Conservation (phyloP, 306 rosid genomes). For the Spatholobus suberectus region DNA sequence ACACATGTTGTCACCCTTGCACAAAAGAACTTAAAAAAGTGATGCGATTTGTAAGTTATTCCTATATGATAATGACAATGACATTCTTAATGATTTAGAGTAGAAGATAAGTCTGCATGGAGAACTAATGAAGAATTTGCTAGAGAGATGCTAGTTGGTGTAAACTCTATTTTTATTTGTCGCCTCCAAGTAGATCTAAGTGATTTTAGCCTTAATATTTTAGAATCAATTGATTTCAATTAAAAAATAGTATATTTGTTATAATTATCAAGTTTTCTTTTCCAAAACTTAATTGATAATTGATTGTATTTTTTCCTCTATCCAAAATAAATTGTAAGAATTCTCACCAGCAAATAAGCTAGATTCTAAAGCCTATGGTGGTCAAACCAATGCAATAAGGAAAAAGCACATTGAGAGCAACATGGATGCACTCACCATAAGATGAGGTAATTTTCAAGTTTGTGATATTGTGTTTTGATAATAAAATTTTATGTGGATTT, state of each 20-base stretch:
- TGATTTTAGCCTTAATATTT: background rate
- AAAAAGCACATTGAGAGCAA: conserved; percentile 56
- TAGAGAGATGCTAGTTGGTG: conserved; percentile 92
- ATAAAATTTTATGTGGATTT: conserved; percentile 3
- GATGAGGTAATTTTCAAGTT: conserved; percentile 57
- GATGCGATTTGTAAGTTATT: background rate
- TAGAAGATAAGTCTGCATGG: conserved; percentile 82
- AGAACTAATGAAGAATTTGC: conserved; percentile 87
- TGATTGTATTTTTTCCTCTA: background rate
- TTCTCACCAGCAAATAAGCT: conserved; percentile 83
- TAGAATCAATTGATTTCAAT: conserved; percentile 12
- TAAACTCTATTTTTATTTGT: conserved; percentile 69
- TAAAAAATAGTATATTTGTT: background rate
- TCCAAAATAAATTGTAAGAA: conserved; percentile 54
- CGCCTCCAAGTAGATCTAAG: conserved; percentile 62
- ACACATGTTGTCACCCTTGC: background rate
- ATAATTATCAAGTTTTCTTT: background rate
- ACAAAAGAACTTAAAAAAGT: background rate
- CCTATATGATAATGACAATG: background rate
- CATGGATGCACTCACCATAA: conserved; percentile 63
- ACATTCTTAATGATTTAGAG: conserved; percentile 44
- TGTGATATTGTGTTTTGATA: background rate
- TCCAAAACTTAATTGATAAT: conserved; percentile 1
- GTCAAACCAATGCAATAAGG: conserved; percentile 68
- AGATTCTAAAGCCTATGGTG: conserved; percentile 58